Percentiles rank a stretch among this genome's conserved stretches.
These are phyloP conservation scores for Amyloporia xantha DNA, from an alignment of 768 basidiomycete species.

Conservation along the genomic window DNA sequence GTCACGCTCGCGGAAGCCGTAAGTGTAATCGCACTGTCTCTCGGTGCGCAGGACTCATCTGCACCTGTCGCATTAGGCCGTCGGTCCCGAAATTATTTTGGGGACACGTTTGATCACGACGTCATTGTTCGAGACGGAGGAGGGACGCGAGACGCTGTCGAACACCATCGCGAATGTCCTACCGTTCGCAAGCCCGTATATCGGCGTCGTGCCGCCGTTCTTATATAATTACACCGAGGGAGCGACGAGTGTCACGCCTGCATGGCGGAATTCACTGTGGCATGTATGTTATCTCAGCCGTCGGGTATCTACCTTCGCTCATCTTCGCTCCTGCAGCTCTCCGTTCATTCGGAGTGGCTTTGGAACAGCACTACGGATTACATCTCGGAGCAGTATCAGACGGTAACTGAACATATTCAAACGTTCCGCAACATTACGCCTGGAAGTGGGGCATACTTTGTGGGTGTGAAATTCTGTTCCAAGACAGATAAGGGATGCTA, in stretches of 20 bases:
- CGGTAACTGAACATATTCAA: constrained; percentile 12
- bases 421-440: constrained; percentile 20
- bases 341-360: constrained; percentile 5
- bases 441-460: constrained; percentile 27
- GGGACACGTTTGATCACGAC: constrained; percentile 24
- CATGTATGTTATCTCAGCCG: constrained; percentile 13
- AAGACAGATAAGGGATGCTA: background rate
- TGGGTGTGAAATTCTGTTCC: constrained; percentile 9
- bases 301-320: too few species aligned
- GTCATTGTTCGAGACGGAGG: constrained; percentile 18
- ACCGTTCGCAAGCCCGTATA: constrained; percentile 18
- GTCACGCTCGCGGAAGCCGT: constrained; percentile 22
- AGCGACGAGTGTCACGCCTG: constrained; percentile 23
- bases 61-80: too few species aligned
- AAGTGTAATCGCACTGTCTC: too few species aligned
- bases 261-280: constrained; percentile 24
- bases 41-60: too few species aligned
- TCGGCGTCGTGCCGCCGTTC: constrained; percentile 20
- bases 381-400: constrained; percentile 6
- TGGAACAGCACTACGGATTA: constrained; percentile 17
- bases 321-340: constrained; percentile 3
- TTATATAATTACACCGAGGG: constrained; percentile 13
- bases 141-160: constrained; percentile 17
- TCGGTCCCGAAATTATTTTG: constrained; percentile 21
- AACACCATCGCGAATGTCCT: constrained; percentile 15